phyloP scores from a whole-genome alignment of 169 alveolate genomes.

The Eimeria acervulina region DNA sequence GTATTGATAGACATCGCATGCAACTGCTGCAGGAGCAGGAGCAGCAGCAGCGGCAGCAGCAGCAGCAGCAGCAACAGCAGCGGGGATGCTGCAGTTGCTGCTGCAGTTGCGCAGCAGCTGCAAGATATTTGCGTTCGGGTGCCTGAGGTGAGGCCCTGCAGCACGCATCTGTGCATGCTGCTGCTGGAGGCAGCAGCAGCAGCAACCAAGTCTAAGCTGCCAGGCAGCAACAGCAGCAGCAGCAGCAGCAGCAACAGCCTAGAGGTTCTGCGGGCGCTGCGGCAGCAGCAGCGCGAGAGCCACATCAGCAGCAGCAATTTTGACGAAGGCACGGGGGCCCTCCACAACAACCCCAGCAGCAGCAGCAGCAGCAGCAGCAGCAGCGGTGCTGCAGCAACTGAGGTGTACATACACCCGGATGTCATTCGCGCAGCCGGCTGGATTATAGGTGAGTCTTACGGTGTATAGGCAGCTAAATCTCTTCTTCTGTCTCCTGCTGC shows the following conservation, averaged over 20 bases:
- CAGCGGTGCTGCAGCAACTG: not conserved
- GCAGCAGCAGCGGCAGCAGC: constrained; percentile 63
- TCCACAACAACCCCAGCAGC: not conserved
- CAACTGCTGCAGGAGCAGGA: not conserved
- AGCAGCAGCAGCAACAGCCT: not conserved
- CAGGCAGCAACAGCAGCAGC: constrained; percentile 22
- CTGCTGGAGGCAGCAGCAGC: constrained; percentile 6
- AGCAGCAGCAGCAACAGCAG: constrained; percentile 70
- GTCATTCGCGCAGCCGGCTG: constrained; percentile 65
- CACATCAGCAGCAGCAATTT: constrained; percentile 12
- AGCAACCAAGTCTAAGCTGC: too few relatives aligned
- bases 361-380: constrained; percentile 34
- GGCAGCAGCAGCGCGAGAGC: constrained; percentile 39
- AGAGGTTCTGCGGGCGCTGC: not conserved
- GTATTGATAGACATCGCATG: constrained; percentile 61
- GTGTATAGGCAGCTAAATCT: not conserved
- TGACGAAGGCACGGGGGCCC: not conserved
- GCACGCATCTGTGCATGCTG: constrained; percentile 26
- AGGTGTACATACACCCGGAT: constrained; percentile 49
- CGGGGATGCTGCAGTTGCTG: constrained; percentile 14
- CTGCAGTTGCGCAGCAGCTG: constrained; percentile 77
- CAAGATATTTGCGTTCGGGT: constrained; percentile 80
- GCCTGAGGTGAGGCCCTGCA: constrained; percentile 75
- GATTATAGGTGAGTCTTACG: constrained; percentile 37
- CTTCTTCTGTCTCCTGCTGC: not conserved